Evolutionary conservation across 179 eudicot genomes (phyloP), one percentile per base, ranked within the genome.

Genomic region (Vitellaria paradoxa): DNA sequence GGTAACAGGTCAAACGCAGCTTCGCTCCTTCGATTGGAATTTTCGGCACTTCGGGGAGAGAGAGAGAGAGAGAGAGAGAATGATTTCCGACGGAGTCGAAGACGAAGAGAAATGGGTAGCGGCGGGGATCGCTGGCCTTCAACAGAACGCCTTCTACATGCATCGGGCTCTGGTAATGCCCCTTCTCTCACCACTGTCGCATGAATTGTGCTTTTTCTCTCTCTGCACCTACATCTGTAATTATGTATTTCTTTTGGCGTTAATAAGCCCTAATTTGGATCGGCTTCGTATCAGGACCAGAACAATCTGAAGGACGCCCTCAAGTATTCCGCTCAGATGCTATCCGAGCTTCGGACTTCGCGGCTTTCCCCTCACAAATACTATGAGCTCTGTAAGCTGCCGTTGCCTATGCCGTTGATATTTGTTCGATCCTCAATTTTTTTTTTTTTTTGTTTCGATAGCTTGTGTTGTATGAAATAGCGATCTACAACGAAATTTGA

Each of bases 281-380:
- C n/a, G 50, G 66, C 71, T 52, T 26, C 13, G 15, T 45, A 10
- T 42, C 81, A 96, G 99, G 99, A 96, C 72, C 82, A 94, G 52
- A 91, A 92, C 80, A 91, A 96, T 88, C 86, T 96, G 24, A 88
- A 89, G 76, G 99, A 96, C 83, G 99, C 99, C 12, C 89, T 96
- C 79, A 96, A 92, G 80, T 96, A 87, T 80, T 91, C 99, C 6
- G 98, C 99, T 18, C 97, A 88, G 80, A 89, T 96, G 96, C 81
- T 96, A n/a, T 91, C 99, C 14, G 99, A 96, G 92, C 98, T 96
- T 26, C 90, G 99, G 5, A 96, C 99, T 65, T 96, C 99, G 17
- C 84, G 87, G 47, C 92, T 96, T 21, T 90, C 99, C 26, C 99
- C 99, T 52, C 96, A 91, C 80, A 96, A 96, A 79, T 96, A 96